These are phyloP conservation scores for Hypoxylon sp. DNA, from an alignment of 2,329 filamentous ascomycete genomes.

Conservation along the genomic window DNA sequence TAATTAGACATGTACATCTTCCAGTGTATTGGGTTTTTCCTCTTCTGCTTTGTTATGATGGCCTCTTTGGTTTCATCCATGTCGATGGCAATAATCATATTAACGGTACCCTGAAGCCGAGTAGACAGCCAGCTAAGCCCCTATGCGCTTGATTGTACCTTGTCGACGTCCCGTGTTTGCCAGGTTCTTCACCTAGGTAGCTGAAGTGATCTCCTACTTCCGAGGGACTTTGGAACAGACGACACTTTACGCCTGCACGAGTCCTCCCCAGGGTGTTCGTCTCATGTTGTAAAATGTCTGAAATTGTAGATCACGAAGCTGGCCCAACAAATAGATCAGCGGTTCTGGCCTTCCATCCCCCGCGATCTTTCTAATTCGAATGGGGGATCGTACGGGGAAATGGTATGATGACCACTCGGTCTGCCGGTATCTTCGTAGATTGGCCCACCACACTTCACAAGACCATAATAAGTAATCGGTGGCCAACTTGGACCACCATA, in stretches of 20 bases:
- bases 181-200: not conserved
- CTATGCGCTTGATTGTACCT: conserved; percentile 13
- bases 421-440: conserved; percentile 31
- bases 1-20: conserved; percentile 20
- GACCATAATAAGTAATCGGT: conserved; percentile 29
- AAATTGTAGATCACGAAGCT: conserved; percentile 39
- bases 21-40: conserved; percentile 3
- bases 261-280: conserved; percentile 28
- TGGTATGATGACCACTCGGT: conserved; percentile 37
- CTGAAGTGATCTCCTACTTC: conserved; percentile 13
- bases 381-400: conserved; percentile 43
- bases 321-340: conserved; percentile 25
- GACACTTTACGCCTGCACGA: conserved; percentile 6
- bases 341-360: conserved; percentile 42
- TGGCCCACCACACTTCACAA: conserved; percentile 21
- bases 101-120: conserved; percentile 3
- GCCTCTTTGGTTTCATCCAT: conserved; percentile 19
- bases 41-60: conserved; percentile 8
- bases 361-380: conserved; percentile 42
- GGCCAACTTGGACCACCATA: conserved; percentile 19
- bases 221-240: conserved; percentile 2
- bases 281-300: conserved; percentile 41
- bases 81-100: conserved; percentile 6
- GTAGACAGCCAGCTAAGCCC: conserved; percentile 11
- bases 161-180: conserved; percentile 13